Evolutionary conservation across 441 rosid genomes (phyloP), one percentile per base, ranked within the genome.

Genomic region (Pelargonium hybrid): DNA sequence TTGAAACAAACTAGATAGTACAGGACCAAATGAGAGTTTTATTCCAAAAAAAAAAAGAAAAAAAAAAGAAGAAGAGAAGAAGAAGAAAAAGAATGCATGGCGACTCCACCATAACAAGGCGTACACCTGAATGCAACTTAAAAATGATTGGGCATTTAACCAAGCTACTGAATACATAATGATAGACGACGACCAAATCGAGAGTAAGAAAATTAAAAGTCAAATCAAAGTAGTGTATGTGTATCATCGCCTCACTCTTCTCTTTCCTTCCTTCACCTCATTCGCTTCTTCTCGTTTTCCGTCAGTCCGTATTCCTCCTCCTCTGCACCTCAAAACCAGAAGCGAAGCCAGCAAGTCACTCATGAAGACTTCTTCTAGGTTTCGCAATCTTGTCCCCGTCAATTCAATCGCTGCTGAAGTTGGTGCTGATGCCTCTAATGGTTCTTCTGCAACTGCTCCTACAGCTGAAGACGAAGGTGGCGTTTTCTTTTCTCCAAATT

Each of bases 401-500:
- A 59, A 47, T 71, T 69, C 87, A 0, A 70, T 76, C 57, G 73
- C 62, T 5, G 70, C 81, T 9, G 93, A 90, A 80, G 82, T 83
- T 74, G 85, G 77, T 45, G 80, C 76, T 70, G 69, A 76, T 64
- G 72, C 74, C 65, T 65, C 82, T 41, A 73, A 71, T 14, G 82
- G 41, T 56, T 69, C 86, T 59, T 68, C 82, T 54, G 23, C 85
- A 7, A 26, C 74, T 56, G 31, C 52, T 18, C 18, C 62, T 15
- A 21, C 66, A n/a, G n/a, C 79, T 66, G 88, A 82, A 61, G 86
- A 87, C 31, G 87, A 85, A 68, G 98, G 96, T 87, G 67, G 71
- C 66, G 43, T 4, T 14, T 15, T 48, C n/a, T 17, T 8, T 48
- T 48, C 54, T 14, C 14, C 14, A 8, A 2, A 43, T 43, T 43